phyloP scores from a whole-genome alignment of 495 filamentous ascomycete genomes.

The Lasiosphaeria ovina region DNA sequence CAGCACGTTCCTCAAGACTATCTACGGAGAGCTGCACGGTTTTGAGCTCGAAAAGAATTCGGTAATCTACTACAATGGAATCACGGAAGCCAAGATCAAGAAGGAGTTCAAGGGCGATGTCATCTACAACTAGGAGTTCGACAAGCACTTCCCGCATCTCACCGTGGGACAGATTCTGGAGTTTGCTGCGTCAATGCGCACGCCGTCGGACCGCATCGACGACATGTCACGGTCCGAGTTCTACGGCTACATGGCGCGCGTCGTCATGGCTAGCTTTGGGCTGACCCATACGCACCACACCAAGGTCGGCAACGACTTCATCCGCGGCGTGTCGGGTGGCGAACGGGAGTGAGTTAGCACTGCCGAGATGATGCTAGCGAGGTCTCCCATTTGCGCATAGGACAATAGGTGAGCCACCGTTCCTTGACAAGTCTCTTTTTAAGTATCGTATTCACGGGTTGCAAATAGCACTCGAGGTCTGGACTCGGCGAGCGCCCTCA shows the following conservation, averaged over 20 bases:
- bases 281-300: slow-evolving; percentile 61
- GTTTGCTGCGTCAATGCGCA: slow-evolving; percentile 64
- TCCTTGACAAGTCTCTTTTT: too few species aligned
- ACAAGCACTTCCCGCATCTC: slow-evolving; percentile 65
- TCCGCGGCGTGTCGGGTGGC: slow-evolving; percentile 65
- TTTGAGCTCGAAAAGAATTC: slow-evolving; percentile 43
- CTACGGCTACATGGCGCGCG: slow-evolving; percentile 62
- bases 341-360: slow-evolving; percentile 55
- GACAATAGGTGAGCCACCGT: slow-evolving; percentile 40
- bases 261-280: slow-evolving; percentile 74
- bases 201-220: slow-evolving; percentile 61
- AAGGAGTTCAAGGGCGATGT: slow-evolving; percentile 63
- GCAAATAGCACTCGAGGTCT: slow-evolving; percentile 45
- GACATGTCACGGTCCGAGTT: slow-evolving; percentile 63
- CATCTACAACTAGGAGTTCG: slow-evolving; percentile 57
- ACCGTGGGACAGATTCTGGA: slow-evolving; percentile 66
- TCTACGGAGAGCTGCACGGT: slow-evolving; percentile 64
- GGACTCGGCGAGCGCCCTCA: slow-evolving; percentile 49
- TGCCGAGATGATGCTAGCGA: slow-evolving; percentile 49
- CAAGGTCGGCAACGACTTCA: slow-evolving; percentile 77
- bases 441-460: too few species aligned
- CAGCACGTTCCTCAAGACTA: slow-evolving; percentile 66
- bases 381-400: slow-evolving; percentile 48
- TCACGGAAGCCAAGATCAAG: slow-evolving; percentile 51
- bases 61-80: slow-evolving; percentile 51